Base-by-base conservation (phyloP, 495 filamentous ascomycete genomes). In the Lichenothelia convexa region DNA sequence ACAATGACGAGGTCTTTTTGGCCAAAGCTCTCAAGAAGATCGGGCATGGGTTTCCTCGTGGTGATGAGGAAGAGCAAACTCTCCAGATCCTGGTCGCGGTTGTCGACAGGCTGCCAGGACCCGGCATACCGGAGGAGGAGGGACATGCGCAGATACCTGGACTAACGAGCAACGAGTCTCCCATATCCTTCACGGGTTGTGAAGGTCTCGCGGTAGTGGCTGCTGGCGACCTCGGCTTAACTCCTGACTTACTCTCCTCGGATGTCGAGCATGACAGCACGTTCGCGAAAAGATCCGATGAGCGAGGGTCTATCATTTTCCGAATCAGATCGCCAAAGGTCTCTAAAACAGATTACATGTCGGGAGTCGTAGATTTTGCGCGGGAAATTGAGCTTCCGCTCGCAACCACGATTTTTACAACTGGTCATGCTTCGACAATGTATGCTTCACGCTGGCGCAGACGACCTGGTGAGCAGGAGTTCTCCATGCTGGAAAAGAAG, bases 381-480 rank as follows among this genome's bases (percentile, higher is more conserved):
- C 34, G 20, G 15, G 42, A 48, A 12, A n/a, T 19, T 36, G 46
- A 34, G 18, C 30, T 50, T 34, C 80, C 78, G 5, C 62, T 85
- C 18, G 76, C 81, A 38, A 81, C 83, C 45, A 89, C 81, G 0
- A 46, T 85, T 9, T 89, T 87, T 46, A 56, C 68, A 31, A 87
- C 72, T 44, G 80, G 78, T 19, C 68, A 57, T 27, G 60, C 64
- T 21, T 68, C 71, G 13, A 79, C 75, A 3, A 57, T 85, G 9
- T 53, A 66, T 18, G 61, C 61, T 9, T 70, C 66, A 42, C 60
- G 48, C 22, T 85, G 78, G 78, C 6, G 23, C 15, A 40, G 32
- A 29, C 31, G 9, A 13, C 9, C 24, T 11, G 24, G 24, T 1
- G 9, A 9, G 24, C 15, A 9, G 1, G 24, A 29, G 24, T 13